Base-by-base conservation (phyloP, 2,329 filamentous ascomycete species). In the Trichoderma gracile region DNA sequence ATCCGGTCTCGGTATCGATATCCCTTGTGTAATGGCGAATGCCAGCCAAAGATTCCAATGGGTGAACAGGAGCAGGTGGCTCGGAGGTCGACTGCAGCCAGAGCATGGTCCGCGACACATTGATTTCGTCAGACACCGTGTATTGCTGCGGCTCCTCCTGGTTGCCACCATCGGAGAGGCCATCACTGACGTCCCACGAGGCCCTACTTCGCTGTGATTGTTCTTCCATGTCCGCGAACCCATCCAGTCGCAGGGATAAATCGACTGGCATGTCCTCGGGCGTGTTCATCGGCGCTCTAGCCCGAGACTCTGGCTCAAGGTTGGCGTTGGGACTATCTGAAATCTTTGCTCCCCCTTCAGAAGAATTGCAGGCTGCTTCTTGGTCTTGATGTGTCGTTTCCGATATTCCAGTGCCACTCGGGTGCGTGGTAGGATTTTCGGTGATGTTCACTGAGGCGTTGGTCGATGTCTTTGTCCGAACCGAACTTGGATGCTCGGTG, bases 1-100 rank as follows among this genome's bases (percentile, higher is more conserved):
- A 9, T 3, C 80, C 80, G 0, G 71, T 77, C 1, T 50, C 21
- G 0, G 79, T 71, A 55, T 82, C 69, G 2, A 83, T 69, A 19
- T 79, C 80, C 23, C 71, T 71, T 9, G 57, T 59, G 25, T 64
- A 60, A 45, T 43, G 38, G 30, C 10, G 14, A 7, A 25, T 8
- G 12, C 49, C 27, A 15, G 17, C 15, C 23, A 14, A 7, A 38
- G 9, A 30, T 19, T 42, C 30, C 12, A 19, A 19, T 30, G 21
- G 19, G 19, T 33, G 38, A 14, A 46, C 45, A 7, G 25, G 21
- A 23, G n/a, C 10, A 12, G 62, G 57, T 19, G 53, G 56, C 6
- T 60, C 19, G 25, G 42, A 59, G 52, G n/a, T 58, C 25, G 25
- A 30, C 19, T 23, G 27, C 8, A 67, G 45, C 63, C 63, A 65